Percentiles rank a stretch among this genome's conserved stretches.
Conservation (phyloP, 2,329 filamentous ascomycete species). For the Hawksworthiomyces lignivorus region DNA sequence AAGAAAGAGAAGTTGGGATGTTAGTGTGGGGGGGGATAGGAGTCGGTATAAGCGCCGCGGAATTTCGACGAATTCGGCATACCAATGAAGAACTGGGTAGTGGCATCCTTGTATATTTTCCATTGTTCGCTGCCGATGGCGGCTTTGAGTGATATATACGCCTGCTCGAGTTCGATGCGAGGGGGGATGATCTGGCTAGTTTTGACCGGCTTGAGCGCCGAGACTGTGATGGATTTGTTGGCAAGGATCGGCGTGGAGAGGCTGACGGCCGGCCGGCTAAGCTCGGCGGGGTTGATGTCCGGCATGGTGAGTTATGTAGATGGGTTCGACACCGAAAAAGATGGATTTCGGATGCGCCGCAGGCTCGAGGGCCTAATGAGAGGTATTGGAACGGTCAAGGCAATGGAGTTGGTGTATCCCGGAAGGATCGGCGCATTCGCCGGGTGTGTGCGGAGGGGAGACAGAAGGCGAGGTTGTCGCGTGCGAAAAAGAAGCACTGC, state of each 20-base stretch:
- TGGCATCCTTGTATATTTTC: constrained; percentile 55
- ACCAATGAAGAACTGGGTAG: constrained; percentile 58
- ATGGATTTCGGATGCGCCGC: no score
- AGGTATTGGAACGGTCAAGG: neutral
- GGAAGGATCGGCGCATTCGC: neutral
- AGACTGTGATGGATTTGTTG: constrained; percentile 49
- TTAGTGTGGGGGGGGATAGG: neutral
- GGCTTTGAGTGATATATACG: constrained; percentile 55
- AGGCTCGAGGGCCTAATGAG: no score
- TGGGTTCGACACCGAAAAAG: no score
- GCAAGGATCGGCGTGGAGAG: constrained; percentile 52
- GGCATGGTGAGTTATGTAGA: constrained; percentile 55
- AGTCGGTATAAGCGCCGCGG: no score
- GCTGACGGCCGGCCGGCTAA: constrained; percentile 53
- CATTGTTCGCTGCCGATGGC: constrained; percentile 55
- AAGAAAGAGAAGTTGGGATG: neutral
- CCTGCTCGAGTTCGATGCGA: constrained; percentile 59
- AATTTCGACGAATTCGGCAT: constrained; percentile 17
- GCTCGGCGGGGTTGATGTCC: constrained; percentile 62
- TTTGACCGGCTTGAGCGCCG: constrained; percentile 47
- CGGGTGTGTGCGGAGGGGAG: no score
- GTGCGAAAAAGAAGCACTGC: constrained; percentile 38
- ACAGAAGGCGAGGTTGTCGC: constrained; percentile 28
- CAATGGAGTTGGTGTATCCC: no score
- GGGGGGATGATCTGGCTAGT: constrained; percentile 55